phyloP scores from a whole-genome alignment of 306 rosid genomes.

The Coriaria nepalensis region DNA sequence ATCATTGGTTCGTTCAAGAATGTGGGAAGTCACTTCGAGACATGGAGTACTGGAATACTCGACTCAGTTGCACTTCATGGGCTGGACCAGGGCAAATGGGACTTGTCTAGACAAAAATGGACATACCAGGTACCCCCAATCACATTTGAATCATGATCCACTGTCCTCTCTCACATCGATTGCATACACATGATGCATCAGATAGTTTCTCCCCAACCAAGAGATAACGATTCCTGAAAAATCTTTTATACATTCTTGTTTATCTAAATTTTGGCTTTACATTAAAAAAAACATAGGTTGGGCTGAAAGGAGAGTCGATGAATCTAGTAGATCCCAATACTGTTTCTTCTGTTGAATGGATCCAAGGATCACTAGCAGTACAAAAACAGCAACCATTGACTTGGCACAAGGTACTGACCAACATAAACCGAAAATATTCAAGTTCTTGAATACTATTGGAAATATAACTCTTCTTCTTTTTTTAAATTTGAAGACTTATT shows the following conservation, averaged over 20 bases:
- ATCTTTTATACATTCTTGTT: too few species aligned
- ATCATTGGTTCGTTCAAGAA: slow-evolving; percentile 31
- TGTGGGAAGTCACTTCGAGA: slow-evolving; percentile 89
- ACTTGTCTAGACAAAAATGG: slow-evolving; percentile 91
- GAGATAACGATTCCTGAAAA: background rate
- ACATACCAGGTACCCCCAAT: slow-evolving; percentile 60
- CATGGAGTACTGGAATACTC: slow-evolving; percentile 93
- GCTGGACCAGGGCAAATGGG: slow-evolving; percentile 82
- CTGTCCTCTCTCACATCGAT: too few species aligned
- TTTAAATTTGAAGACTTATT: slow-evolving; percentile 43
- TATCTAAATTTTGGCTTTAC: slow-evolving; percentile 5
- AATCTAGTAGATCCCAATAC: slow-evolving; percentile 61
- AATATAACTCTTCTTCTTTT: slow-evolving; percentile 1
- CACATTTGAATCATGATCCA: too few species aligned
- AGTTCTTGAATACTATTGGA: background rate
- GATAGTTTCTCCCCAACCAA: too few species aligned
- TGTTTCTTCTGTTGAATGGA: slow-evolving; percentile 74
- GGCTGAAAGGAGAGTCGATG: slow-evolving; percentile 90
- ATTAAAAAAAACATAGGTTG: slow-evolving; percentile 42
- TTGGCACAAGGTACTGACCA: slow-evolving; percentile 69
- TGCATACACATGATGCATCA: too few species aligned
- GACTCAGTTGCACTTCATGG: slow-evolving; percentile 95
- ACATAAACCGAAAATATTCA: background rate
- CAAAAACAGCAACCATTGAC: slow-evolving; percentile 74
- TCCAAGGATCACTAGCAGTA: slow-evolving; percentile 45